A percentile compares a stretch with the other conserved stretches of the same genome.
These are phyloP conservation scores for Neospora caninum DNA, from an alignment of 169 alveolate species.

Conservation along the genomic window DNA sequence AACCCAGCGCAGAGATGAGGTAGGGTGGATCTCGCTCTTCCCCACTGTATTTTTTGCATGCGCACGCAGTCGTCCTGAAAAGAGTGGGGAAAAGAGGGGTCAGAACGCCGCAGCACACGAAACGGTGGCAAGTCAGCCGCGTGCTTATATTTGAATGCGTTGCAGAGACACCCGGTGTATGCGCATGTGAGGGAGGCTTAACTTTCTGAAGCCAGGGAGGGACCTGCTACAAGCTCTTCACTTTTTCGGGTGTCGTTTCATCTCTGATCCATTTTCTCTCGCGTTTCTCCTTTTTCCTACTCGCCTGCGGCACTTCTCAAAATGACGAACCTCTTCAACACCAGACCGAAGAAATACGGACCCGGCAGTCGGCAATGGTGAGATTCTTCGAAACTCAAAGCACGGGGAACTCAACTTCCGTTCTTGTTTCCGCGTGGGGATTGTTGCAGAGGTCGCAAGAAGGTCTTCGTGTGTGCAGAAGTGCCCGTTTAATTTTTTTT, in stretches of 20 bases:
- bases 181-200: not conserved
- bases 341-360: conserved; percentile 79
- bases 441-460: not conserved
- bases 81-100: not conserved
- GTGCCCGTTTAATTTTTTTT: not conserved
- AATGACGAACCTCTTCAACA: conserved; percentile 77
- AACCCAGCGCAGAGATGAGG: not conserved
- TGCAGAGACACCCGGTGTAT: too few relatives aligned
- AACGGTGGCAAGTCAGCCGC: not conserved
- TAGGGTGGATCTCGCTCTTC: not conserved
- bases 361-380: conserved; percentile 82
- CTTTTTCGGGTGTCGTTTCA: not conserved
- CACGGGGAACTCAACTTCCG: not conserved
- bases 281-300: not conserved
- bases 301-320: not conserved
- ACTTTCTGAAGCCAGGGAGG: not conserved
- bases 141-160: not conserved
- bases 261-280: not conserved
- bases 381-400: not conserved
- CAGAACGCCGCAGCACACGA: not conserved
- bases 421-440: not conserved
- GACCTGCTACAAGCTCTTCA: not conserved
- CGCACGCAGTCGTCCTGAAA: not conserved
- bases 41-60: not conserved
- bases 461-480: not conserved